Evolutionary conservation across 78 protist species (phyloP), one percentile per base, ranked within the genome.

Genomic region (Dictyostelium capitatum): DNA sequence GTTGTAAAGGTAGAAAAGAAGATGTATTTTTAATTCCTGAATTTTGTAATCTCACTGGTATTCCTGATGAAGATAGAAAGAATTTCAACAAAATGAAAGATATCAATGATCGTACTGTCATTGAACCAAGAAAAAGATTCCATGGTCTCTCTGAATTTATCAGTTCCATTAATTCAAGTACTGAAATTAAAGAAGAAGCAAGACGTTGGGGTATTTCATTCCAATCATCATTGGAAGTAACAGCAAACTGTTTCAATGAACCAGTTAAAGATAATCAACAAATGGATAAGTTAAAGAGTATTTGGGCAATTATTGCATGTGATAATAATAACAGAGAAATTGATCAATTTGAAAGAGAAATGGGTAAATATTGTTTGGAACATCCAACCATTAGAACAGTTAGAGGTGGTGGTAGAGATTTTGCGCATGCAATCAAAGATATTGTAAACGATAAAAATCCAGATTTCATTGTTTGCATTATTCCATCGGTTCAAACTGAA

Each of bases 11-110:
- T 23, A 59, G 69, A 59, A 23, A n/a, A n/a, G 19, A 53, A 48
- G 30, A 72, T 20, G 57, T 74, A 30, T 74, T 51, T 65, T 1
- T 84, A 6, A 28, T 84, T 7, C 91, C 91, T 12, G 91, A 84
- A 20, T 51, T 84, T 9, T 74, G 69, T 9, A 37, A 41, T 50
- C 59, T 74, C 23, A 84, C 91, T 12, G 91, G 91, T 59, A 65
- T 28, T 1, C 8, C 37, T 9, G 28, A 65, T 28, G 43, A 28
- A 28, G 74, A 65, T 65, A 9, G 43, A 28, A 65, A 15, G 14
- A 65, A 59, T 9, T 10, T 1, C 10, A 25, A 59, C 20, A 59
- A 23, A 30, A 59, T 59, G 69, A 59, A 4, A 0, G 32, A 59
- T 0, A 59, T 59, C 2, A 59, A 4, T 59, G 69, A 59, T 23